phyloP scores from a whole-genome alignment of 345 rosid species.

The Citrus sp. region DNA sequence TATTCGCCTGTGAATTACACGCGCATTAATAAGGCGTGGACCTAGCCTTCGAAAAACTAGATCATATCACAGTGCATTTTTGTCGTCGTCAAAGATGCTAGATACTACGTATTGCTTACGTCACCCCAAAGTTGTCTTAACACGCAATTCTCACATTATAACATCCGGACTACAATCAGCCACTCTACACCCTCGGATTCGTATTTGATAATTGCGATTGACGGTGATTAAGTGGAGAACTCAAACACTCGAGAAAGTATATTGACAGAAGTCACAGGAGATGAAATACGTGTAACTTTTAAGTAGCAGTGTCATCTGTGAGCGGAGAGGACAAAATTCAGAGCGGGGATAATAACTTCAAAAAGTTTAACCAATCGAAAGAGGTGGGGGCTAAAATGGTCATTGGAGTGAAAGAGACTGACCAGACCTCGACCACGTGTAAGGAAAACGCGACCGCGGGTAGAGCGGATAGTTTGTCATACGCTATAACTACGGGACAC shows the following conservation, averaged over 20 bases:
- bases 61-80: conserved; percentile 15
- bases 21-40: background rate
- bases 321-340: background rate
- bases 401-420: background rate
- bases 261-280: background rate
- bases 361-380: background rate
- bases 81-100: conserved; percentile 17
- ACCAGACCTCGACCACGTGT: conserved; percentile 13
- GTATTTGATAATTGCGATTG: background rate
- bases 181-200: background rate
- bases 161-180: no score
- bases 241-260: background rate
- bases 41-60: background rate
- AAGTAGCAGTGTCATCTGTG: no score
- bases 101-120: conserved; percentile 27
- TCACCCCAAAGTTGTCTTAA: conserved; percentile 13
- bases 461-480: conserved; percentile 18
- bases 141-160: conserved; percentile 16
- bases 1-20: background rate
- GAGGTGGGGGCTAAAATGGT: conserved; percentile 7
- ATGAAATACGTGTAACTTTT: background rate
- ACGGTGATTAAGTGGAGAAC: background rate
- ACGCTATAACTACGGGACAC: conserved; percentile 17
- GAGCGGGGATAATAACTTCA: background rate
- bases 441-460: background rate